A percentile compares a stretch with the other conserved stretches of the same genome.
phyloP scores from a whole-genome alignment of 768 basidiomycete genomes.

The Russula virescens region DNA sequence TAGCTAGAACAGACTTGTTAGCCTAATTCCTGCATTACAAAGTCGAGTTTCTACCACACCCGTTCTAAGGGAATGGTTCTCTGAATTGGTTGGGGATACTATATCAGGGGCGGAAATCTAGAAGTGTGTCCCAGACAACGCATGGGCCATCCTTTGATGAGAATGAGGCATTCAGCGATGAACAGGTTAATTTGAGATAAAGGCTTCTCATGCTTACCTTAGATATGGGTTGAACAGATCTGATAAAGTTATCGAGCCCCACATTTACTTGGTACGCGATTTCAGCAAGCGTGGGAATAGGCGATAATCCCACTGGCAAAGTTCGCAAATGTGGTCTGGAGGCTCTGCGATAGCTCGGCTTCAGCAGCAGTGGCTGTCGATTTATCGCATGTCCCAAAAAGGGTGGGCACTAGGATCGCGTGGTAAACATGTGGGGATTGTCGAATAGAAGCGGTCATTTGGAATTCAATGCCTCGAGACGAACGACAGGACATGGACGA shows the following conservation, averaged over 20 bases:
- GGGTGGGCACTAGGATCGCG: conserved; percentile 25
- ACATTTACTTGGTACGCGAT: conserved; percentile 1
- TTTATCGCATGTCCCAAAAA: conserved; percentile 30
- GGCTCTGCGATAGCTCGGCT: conserved; percentile 25
- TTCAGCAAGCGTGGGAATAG: background rate
- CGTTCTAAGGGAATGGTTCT: too few relatives aligned
- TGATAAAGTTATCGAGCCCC: background rate
- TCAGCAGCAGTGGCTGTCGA: conserved; percentile 26
- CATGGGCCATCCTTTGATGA: background rate
- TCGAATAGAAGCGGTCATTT: too few relatives aligned
- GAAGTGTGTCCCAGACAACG: background rate
- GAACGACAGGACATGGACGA: background rate
- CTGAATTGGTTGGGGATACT: too few relatives aligned
- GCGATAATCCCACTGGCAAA: background rate
- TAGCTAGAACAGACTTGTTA: too few relatives aligned
- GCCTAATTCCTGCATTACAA: too few relatives aligned
- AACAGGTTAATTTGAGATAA: background rate
- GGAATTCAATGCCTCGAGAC: too few relatives aligned
- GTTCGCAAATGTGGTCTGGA: conserved; percentile 19
- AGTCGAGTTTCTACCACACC: too few relatives aligned
- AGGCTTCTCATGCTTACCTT: background rate
- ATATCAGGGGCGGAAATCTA: background rate
- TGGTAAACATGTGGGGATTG: too few relatives aligned
- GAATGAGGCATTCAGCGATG: background rate
- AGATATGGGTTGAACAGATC: background rate